Conservation (phyloP, 208 protist species). For the Acanthamoeba castellanii region DNA sequence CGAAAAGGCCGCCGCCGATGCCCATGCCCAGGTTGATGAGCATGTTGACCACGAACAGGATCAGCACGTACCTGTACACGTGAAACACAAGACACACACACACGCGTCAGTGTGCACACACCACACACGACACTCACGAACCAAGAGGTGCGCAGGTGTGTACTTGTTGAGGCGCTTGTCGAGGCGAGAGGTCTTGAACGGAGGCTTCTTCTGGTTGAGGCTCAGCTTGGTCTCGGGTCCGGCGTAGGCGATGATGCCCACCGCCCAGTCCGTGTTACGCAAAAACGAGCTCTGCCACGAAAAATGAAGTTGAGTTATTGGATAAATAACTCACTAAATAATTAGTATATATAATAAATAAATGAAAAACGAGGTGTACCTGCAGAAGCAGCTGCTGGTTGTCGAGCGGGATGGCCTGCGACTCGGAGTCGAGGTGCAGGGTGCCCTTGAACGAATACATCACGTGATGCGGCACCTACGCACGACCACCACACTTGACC, state of each 20-base stretch:
- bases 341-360: background rate
- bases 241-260: constrained; percentile 85
- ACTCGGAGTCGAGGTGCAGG: background rate
- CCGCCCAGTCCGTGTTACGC: constrained; percentile 85
- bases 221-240: constrained; percentile 84
- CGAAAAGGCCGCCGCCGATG: constrained; percentile 12
- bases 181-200: constrained; percentile 77
- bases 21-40: constrained; percentile 18
- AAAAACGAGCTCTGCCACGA: constrained; percentile 74
- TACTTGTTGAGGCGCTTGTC: constrained; percentile 76
- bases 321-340: background rate
- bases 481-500: no score
- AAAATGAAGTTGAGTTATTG: background rate
- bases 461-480: constrained; percentile 30
- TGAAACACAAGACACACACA: background rate
- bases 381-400: constrained; percentile 57
- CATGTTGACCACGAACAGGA: constrained; percentile 51
- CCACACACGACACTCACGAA: no score
- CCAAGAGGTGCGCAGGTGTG: background rate
- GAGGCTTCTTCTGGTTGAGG: constrained; percentile 79
- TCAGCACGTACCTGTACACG: constrained; percentile 71
- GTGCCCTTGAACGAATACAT: constrained; percentile 56
- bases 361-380: background rate
- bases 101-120: background rate
- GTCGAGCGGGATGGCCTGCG: constrained; percentile 54